Base-by-base conservation (phyloP, 257 asterid genomes). In the Solanum sitiens region DNA sequence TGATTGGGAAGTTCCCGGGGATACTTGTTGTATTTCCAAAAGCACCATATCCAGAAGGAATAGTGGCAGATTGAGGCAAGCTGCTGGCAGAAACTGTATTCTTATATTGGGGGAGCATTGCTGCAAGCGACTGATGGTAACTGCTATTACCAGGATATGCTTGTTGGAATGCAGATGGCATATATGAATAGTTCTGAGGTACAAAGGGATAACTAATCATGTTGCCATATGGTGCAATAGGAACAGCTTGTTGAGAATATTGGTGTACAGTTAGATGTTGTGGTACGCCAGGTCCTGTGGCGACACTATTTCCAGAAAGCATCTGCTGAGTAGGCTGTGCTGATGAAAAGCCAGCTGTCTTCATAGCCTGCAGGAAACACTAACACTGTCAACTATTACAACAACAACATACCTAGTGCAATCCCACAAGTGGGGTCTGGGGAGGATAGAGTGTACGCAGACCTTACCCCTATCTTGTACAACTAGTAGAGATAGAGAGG, bases 141-240 rank as follows among this genome's bases (percentile, higher is more conserved):
- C 94, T 84, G 85, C 88, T 92, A 91, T 91, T 93, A 75, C 95
- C 95, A 37, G 94, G 91, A 89, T 93, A 92, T 39, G 95, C 85
- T 89, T 94, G 98, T 90, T 95, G 99, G 89, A 93, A 96, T 83
- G 94, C 95, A 83, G 95, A 90, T 61, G 98, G 98, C 96, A 93
- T 42, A 91, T 94, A 93, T n/a, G 96, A 86, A 83, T 92, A 95
- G 91, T 93, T 93, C 90, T 93, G 99, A 47, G 94, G 96, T 91
- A 94, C 45, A 86, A 89, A 94, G 32, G 95, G 97, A 87, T 95
- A 94, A 89, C 95, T 89, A 65, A 96, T 91, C 98, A 94, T 93
- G 91, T 90, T 95, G 79, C 95, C 86, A 89, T 61, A 94, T 2
- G 97, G 96, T 3, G 94, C 96, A 80, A 95, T 74, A 86, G 95